Percentiles rank a stretch among this genome's conserved stretches.
Conservation (phyloP, 2,329 filamentous ascomycete genomes). For the Penicillium freii region DNA sequence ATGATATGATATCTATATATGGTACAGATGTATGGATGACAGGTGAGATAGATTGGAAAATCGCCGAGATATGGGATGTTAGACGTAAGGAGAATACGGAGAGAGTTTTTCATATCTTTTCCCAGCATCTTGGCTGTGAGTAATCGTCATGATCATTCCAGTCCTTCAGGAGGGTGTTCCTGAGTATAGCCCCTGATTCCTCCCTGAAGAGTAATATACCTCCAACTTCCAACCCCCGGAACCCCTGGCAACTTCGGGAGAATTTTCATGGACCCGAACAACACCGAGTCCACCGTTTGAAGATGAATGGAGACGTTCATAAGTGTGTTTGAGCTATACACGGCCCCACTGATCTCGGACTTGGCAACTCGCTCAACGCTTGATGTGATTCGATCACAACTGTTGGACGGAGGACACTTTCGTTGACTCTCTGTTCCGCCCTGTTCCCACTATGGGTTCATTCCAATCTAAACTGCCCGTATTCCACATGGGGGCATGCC, state of each 20-base stretch:
- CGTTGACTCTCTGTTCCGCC: neutral
- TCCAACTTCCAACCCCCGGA: neutral
- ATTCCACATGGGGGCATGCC: neutral
- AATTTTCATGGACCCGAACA: neutral
- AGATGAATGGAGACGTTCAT: conserved; percentile 20
- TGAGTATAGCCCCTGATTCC: neutral
- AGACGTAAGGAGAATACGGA: neutral
- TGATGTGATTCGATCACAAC: neutral
- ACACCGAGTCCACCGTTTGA: neutral
- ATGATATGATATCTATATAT: neutral
- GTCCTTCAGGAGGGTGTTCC: neutral
- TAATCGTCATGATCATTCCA: neutral
- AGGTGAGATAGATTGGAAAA: neutral
- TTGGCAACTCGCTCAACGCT: conserved; percentile 16
- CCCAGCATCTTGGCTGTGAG: neutral
- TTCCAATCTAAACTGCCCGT: neutral
- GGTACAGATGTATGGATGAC: neutral
- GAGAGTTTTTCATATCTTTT: neutral
- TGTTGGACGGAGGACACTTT: too few relatives aligned
- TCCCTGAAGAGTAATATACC: neutral
- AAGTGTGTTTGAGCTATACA: conserved; percentile 37
- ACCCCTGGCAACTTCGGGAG: conserved; percentile 1
- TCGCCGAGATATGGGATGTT: neutral
- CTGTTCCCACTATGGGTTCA: neutral
- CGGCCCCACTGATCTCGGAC: conserved; percentile 26